Evolutionary conservation across 1,284 basidiomycete genomes (phyloP).

Genomic region (Tilletia caries): DNA sequence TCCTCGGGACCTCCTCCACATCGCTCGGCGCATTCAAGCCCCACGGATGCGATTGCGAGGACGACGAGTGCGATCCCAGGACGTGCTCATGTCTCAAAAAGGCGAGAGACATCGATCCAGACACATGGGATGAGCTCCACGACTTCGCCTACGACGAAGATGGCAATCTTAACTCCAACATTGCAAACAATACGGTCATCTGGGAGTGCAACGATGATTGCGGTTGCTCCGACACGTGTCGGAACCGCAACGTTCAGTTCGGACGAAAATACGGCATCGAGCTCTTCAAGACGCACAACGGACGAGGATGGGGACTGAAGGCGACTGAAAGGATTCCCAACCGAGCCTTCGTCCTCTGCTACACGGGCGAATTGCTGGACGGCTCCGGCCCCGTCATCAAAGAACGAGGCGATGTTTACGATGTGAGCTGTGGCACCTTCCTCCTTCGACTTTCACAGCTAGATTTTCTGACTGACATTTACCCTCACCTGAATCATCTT

Average conservation of each 20-base stretch:
- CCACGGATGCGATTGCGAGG: slow-evolving; percentile 30
- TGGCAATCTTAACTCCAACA: slow-evolving; percentile 17
- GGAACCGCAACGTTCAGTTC: slow-evolving; percentile 77
- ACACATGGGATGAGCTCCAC: background rate
- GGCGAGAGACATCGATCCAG: background rate
- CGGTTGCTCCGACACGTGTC: slow-evolving; percentile 72
- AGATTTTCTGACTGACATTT: background rate
- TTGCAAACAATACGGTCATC: slow-evolving; percentile 60
- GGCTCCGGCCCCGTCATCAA: slow-evolving; percentile 63
- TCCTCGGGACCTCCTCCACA: slow-evolving; percentile 5
- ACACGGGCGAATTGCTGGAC: slow-evolving; percentile 75
- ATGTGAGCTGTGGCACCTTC: background rate
- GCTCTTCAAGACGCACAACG: slow-evolving; percentile 62
- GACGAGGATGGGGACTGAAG: slow-evolving; percentile 61
- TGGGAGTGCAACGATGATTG: slow-evolving; percentile 84
- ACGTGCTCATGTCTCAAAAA: slow-evolving; percentile 29
- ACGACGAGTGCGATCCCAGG: slow-evolving; percentile 32
- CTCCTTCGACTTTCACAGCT: background rate
- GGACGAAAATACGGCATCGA: slow-evolving; percentile 60
- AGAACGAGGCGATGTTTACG: slow-evolving; percentile 66
- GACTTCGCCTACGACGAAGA: slow-evolving; percentile 22
- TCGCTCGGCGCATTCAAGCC: background rate
- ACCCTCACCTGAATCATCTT: background rate
- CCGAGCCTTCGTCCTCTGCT: slow-evolving; percentile 75
- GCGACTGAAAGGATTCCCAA: slow-evolving; percentile 43